Conservation (phyloP, 176 grass and related monocot species). For the Rhipidocladum racemiflorum region DNA sequence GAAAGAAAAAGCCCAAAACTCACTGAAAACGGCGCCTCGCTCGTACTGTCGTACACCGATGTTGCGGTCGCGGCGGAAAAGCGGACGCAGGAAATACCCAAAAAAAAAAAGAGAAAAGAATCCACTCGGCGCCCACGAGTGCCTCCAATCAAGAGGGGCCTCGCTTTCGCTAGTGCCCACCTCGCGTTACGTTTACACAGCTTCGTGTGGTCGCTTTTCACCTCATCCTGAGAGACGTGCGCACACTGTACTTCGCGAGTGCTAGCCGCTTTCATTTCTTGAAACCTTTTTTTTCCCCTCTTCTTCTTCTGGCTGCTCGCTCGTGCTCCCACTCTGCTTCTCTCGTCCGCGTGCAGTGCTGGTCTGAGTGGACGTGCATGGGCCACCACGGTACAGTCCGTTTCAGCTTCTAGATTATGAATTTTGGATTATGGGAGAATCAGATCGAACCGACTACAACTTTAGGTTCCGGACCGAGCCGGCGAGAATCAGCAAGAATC, state of each 20-base stretch:
- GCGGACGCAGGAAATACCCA: neutral
- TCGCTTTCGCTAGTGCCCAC: neutral
- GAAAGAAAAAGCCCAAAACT: too few relatives aligned
- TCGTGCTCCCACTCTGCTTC: neutral
- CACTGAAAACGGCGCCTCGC: neutral
- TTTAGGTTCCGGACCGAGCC: too few relatives aligned
- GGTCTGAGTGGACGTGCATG: neutral
- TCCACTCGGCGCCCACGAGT: too few relatives aligned
- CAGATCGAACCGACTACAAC: too few relatives aligned
- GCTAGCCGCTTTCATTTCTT: too few relatives aligned
- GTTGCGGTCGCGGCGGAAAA: neutral
- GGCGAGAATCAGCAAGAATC: too few relatives aligned
- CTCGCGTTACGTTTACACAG: neutral
- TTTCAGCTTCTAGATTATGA: too few relatives aligned
- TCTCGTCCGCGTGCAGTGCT: neutral
- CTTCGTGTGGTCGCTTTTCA: neutral
- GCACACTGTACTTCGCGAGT: too few relatives aligned
- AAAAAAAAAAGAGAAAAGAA: neutral
- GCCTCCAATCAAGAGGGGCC: neutral
- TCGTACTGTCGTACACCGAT: neutral
- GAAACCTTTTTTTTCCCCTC: too few relatives aligned
- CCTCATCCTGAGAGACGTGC: neutral
- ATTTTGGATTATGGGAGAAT: too few relatives aligned
- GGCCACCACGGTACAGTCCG: too few relatives aligned
- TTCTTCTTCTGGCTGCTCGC: neutral